Percentiles rank a stretch among this genome's conserved stretches.
phyloP scores from a whole-genome alignment of 805 yeast species.

The Cyberlindnera nakhonratchasimensis region DNA sequence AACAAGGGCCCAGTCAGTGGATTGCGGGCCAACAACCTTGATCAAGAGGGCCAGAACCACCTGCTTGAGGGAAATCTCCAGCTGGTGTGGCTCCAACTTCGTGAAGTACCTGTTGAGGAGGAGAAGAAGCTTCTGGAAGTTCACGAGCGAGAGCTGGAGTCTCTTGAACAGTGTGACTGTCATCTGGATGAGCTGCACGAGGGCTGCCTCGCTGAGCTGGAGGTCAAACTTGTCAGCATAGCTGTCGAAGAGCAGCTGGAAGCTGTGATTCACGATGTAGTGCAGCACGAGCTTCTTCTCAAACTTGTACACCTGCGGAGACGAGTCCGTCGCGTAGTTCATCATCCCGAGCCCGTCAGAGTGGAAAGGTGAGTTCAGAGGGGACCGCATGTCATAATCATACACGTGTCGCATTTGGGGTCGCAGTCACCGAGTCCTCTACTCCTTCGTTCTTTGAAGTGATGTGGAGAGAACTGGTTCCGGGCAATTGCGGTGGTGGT shows the following conservation, averaged over 20 bases:
- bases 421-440: background rate
- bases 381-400: constrained; percentile 19
- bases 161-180: constrained; percentile 14
- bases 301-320: constrained; percentile 6
- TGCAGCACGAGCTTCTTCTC: constrained; percentile 13
- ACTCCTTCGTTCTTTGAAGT: constrained; percentile 2
- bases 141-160: constrained; percentile 9
- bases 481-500: background rate
- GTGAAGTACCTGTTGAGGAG: constrained; percentile 12
- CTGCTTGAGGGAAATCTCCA: constrained; percentile 18
- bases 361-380: constrained; percentile 18
- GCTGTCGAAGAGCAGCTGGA: constrained; percentile 12
- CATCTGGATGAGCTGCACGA: constrained; percentile 10
- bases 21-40: constrained; percentile 7
- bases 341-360: constrained; percentile 8
- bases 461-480: background rate
- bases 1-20: constrained; percentile 14
- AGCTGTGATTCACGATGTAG: constrained; percentile 14
- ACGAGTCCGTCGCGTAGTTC: constrained; percentile 14
- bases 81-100: constrained; percentile 1
- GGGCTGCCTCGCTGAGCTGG: background rate
- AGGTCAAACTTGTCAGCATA: constrained; percentile 7
- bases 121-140: constrained; percentile 14
- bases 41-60: constrained; percentile 8
- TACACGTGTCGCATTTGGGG: constrained; percentile 12